Evolutionary conservation across 352 stramenopile genomes (phyloP), one percentile per base, ranked within the genome.

Genomic region (Phytophthora syringae): DNA sequence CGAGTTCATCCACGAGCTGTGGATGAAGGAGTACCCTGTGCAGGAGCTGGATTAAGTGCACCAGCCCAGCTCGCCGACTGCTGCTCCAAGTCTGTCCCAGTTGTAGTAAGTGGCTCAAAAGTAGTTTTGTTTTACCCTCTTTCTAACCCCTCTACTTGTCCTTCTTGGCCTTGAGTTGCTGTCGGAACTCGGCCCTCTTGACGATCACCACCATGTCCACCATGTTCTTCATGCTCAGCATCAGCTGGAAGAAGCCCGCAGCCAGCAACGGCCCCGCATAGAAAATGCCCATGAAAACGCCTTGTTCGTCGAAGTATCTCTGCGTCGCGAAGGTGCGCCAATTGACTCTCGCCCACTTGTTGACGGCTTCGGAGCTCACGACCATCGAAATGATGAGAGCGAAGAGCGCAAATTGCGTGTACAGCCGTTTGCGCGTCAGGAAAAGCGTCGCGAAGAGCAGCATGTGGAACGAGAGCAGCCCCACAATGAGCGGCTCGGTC

Each of bases 1-100:
- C 72, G 84, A 97, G 40, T 99, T 98, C 56, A 94, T 99, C 52
- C 98, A 99, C 75, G 77, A 98, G 57, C 79, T 99, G 34, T 99
- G 97, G 97, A 93, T 94, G 80, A 88, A 91, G 64, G 89, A 97
- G 69, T 94, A 90, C 72, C 88, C 88, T 1, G 88, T 96, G 22
- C 68, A 88, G 39, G 88, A 96, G 67, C 76, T 96, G 30, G 76
- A 92, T 48, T 94, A 80, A 80, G 56, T 66, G 55, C 39, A 7
- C 15, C 22, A 3, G 21, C 30, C 49, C 7, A 30, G 34, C 37
- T 40, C 10, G 18, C 36, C 6, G 16, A 40, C 47, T 54, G 50
- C 43, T 58, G 54, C 39, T 57, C 6, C 39, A 42, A 54, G 48
- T 70, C 44, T 48, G 6, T 54, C 50, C 7, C 49, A 48, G 43